Evolutionary conservation across 2,329 filamentous ascomycete species (phyloP).

Genomic region (Penicillium glabrum): DNA sequence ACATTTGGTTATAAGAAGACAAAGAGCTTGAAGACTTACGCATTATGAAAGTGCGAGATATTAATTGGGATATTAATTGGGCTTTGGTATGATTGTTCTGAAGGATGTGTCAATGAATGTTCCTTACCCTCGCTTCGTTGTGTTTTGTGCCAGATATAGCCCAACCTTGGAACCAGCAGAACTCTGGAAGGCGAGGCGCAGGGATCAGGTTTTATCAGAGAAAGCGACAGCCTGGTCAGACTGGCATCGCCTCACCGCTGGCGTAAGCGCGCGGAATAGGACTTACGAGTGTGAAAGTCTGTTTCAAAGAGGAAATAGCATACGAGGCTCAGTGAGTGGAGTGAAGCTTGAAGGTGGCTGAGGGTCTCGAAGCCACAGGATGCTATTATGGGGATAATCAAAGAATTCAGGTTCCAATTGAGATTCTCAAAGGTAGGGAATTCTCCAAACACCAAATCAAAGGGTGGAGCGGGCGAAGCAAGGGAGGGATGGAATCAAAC

Average conservation of each 20-base stretch:
- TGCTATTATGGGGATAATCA: neutral
- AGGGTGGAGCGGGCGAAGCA: neutral
- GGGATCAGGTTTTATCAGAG: neutral
- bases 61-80: neutral
- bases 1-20: neutral
- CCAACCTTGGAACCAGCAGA: neutral
- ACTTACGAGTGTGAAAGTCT: neutral
- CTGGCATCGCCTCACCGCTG: neutral
- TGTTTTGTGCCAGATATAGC: neutral
- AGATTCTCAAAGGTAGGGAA: neutral
- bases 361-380: constrained; percentile 2
- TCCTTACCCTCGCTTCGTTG: neutral
- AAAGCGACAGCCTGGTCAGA: neutral
- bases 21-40: neutral
- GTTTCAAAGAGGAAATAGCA: neutral
- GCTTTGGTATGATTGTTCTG: neutral
- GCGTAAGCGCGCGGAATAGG: neutral
- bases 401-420: neutral
- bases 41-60: constrained; percentile 1
- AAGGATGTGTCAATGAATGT: neutral
- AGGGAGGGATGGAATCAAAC: neutral
- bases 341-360: constrained; percentile 1
- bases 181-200: neutral
- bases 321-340: constrained; percentile 1
- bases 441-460: neutral